Base-by-base conservation (phyloP, 257 asterid species). In the Scutellaria baicalensis region DNA sequence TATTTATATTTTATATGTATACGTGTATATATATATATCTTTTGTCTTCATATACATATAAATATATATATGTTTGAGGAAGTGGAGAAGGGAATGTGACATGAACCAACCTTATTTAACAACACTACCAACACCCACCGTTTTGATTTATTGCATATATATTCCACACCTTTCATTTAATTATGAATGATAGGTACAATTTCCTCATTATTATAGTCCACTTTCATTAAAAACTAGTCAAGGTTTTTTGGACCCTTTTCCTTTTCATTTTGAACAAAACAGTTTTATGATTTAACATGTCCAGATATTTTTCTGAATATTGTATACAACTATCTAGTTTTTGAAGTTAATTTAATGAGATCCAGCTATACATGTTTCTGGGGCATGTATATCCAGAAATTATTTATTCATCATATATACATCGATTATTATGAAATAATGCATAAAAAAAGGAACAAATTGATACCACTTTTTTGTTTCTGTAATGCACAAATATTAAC, bases 231-330 rank as follows among this genome's bases (percentile, higher is more conserved):
- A 43, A 45, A 14, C 2, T 38, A 20, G 68, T 70, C 68, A 58
- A 58, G 6, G 59, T 48, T 31, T 1, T 45, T 16, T 57, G 2
- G 0, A 21, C 51, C 4, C 39, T 44, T 45, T 31, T 18, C 9
- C 36, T 47, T 59, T 70, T 44, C 48, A 8, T 18, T 70, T 70
- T 70, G 68, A 70, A 47, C 1, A 47, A 45, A 59, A 70, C 43
- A 70, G 75, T 70, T n/a, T 3, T 3, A 69, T 70, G 75, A 70
- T 70, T 70, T 70, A 23, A 70, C 68, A 59, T 70, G 68, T 44
- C 43, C 8, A 57, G 10, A 57, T 57, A 56, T 67, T 64, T n/a
- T 14, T 33, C 6, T 16, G 27, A 7, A 27, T 27, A 27, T n/a
- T n/a, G n/a, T n/a, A n/a, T n/a, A n/a, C n/a, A n/a, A n/a, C n/a